Evolutionary conservation across 2,329 filamentous ascomycete genomes (phyloP), one percentile per base, ranked within the genome.

Genomic region (Neophaeococcomyces mojaviensis): DNA sequence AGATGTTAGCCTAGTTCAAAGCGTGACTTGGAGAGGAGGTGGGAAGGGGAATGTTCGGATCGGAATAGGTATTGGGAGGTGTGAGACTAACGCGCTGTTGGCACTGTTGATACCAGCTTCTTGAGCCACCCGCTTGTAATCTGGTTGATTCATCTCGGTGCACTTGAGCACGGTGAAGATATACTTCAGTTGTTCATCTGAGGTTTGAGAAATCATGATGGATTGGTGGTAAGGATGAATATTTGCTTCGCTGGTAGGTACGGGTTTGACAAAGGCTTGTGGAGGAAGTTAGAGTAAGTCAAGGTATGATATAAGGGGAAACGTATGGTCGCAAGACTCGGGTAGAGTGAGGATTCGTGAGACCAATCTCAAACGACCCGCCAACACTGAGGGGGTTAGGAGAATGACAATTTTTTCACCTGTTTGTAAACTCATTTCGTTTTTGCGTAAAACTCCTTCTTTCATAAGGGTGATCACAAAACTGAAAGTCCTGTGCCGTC

Each of bases 141-240:
- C 31, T n/a, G 48, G 48, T 33, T 50, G 42, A 4, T 33, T 12
- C 19, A 50, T 31, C 13, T 50, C 45, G 19, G 45, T 50, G 45
- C 48, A 12, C 37, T 44, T 44, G 20, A 50, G 45, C 16, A 48
- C 36, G 4, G 28, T 48, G 18, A 50, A 22, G 18, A 50, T 34
- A 28, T 47, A 50, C 12, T 8, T 15, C 12, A 50, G 39, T 9
- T 50, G 47, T 2, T 50, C 48, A 2, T 20, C 34, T 33, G 16
- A 28, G 15, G 35, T 19, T 13, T 10, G 16, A 22, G 30, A n/a
- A 2, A 32, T 32, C 40, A 43, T 43, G 9, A 9, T 43, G 31
- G 6, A 19, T 16, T 9, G 18, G 34, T 8, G 15, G 9, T 18
- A 18, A 9, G 34, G 16, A 16, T 12, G 30, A n/a, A 5, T 8